Base-by-base conservation (phyloP, 2,329 filamentous ascomycete species). In the Arthroderma sp. region DNA sequence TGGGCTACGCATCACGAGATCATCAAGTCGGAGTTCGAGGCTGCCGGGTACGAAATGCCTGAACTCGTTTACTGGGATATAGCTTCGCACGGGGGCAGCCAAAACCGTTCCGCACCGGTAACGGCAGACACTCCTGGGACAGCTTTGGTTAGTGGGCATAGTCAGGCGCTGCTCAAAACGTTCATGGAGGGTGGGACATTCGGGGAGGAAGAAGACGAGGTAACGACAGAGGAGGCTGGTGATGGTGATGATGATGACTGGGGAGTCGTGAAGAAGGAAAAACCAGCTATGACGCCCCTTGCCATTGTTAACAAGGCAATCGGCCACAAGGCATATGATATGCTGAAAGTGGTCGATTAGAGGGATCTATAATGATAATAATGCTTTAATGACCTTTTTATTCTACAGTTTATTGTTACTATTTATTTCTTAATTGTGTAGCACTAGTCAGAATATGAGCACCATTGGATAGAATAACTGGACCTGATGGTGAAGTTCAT, bases 261-360 rank as follows among this genome's bases (percentile, higher is more conserved):
- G 39, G 42, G 27, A 2, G 32, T 47, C n/a, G 51, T 56, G 6
- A 58, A 54, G 37, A 62, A 55, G 42, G 60, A 61, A n/a, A 59
- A 58, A 22, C 56, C 57, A 40, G 56, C 54, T 41, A 61, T 66
- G 22, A 55, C 53, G 4, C 42, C 42, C 6, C 34, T 38, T 29
- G 42, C 42, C 9, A 58, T 66, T 6, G 62, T 78, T 34, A 67
- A 63, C 53, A 75, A 70, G 62, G 69, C 71, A 0, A 68, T 77
- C 22, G 60, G 63, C 2, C 72, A 77, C 50, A 67, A 71, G 51
- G 71, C 71, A 2, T 78, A 77, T 52, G 60, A 63, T 1, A 76
- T 77, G 72, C 53, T 80, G 44, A 60, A 63, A 53, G 70, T 79
- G 27, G 50, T 75, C 22, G 75, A 79, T 51, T 79, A 55, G n/a